Conservation (phyloP, 78 protist species). For the Paratrimastix pyriformis region DNA sequence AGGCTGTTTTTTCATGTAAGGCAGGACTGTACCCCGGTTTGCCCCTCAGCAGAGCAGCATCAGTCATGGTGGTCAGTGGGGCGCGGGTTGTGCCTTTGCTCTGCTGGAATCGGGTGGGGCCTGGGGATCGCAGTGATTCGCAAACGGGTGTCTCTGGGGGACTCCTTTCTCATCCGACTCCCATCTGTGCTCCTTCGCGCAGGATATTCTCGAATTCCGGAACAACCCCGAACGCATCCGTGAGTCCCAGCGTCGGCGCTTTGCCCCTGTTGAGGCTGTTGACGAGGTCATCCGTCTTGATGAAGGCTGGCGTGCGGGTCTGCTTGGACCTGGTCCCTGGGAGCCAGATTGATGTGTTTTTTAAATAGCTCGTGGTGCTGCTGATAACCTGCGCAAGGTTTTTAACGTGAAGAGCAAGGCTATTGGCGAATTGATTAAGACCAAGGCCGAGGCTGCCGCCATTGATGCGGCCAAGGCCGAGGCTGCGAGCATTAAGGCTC, state of each 20-base stretch:
- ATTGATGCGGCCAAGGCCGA: not conserved
- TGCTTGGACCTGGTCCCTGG: not conserved
- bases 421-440: conserved; percentile 35
- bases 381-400: conserved; percentile 21
- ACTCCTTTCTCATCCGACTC: no score
- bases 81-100: no score
- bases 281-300: conserved; percentile 67
- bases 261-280: conserved; percentile 43
- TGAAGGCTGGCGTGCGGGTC: conserved; percentile 37
- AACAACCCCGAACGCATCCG: conserved; percentile 71
- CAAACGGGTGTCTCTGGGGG: no score
- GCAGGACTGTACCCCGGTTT: no score
- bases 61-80: no score
- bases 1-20: no score
- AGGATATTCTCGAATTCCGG: conserved; percentile 80
- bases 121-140: no score
- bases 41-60: no score
- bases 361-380: not conserved
- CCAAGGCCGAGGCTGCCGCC: not conserved
- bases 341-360: not conserved
- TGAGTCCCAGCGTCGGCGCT: conserved; percentile 78
- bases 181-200: no score
- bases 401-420: conserved; percentile 31
- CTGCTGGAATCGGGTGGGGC: no score
- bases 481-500: conserved; percentile 8